Evolutionary conservation across 768 basidiomycete genomes (phyloP), one percentile per base, ranked within the genome.

Genomic region (Chalciporus chontae): DNA sequence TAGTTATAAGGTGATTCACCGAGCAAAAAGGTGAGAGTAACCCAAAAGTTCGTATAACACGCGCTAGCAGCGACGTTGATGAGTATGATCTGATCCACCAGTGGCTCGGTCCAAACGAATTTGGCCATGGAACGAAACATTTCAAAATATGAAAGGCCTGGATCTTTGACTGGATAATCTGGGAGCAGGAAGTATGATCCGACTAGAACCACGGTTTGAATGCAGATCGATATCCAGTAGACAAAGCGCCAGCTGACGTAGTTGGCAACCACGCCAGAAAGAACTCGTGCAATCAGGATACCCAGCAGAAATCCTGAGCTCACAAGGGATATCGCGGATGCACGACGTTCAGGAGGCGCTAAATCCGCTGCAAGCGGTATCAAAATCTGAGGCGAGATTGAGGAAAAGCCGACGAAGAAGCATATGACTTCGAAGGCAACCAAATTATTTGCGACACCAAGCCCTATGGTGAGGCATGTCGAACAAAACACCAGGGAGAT

Each of bases 301-400:
- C 88, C 89, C 21, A 90, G 72, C 8, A 89, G 70, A 9, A 90
- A 71, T n/a, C 74, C 78, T 0, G 84, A 76, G 40, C 83, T 69
- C 10, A 86, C 83, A 54, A 90, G 81, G 3, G 86, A 82, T 43
- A 94, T 78, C 0, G 89, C 84, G 13, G 81, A 73, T 0, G 85
- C 90, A 13, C 89, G 79, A 7, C 78, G 75, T 34, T 83, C 73
- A 2, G 83, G 79, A 0, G 87, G 86, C 0, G 89, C 90, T 26
- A 93, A 76, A 65, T 94, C 91, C 5, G 84, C 90, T 0, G 87
- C 86, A 32, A 80, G 56, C 0, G 90, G 79, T 38, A 94, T 78
- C 48, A 81, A 67, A 53, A 92, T 79, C 63, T 87, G 84, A 0
- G 84, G 82, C 0, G 80, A 77, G 40, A 90, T 84, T 9, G 83